These are phyloP conservation scores for Chlamydomonas applanata DNA, from an alignment of 139 green algal species.

Conservation along the genomic window DNA sequence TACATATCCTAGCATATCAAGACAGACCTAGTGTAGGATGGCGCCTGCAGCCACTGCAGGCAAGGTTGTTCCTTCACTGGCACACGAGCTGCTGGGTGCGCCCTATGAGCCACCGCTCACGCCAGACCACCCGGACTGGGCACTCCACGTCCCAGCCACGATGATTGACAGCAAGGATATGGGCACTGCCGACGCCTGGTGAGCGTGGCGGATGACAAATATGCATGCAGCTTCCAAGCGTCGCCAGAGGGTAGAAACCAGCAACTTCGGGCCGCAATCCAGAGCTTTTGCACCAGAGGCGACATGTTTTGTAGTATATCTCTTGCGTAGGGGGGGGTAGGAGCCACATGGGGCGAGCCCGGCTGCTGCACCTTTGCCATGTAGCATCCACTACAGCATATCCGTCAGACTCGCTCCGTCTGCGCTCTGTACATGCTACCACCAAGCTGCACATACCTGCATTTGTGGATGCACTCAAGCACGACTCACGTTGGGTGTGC, in stretches of 20 bases:
- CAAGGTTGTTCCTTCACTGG: background rate
- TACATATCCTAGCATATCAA: background rate
- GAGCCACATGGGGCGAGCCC: background rate
- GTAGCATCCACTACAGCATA: background rate
- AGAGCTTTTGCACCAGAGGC: too few relatives aligned
- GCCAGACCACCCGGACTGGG: constrained; percentile 29
- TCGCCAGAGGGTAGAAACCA: too few relatives aligned
- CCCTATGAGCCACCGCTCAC: constrained; percentile 34
- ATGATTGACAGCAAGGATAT: constrained; percentile 19
- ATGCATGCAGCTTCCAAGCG: too few relatives aligned
- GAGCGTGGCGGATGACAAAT: too few relatives aligned
- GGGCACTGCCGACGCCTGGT: constrained; percentile 6
- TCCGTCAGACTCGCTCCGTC: background rate
- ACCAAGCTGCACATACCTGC: too few relatives aligned
- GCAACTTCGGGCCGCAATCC: too few relatives aligned
- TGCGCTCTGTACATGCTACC: too few relatives aligned
- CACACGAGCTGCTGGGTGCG: constrained; percentile 23
- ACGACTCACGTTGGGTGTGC: background rate
- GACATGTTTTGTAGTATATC: too few relatives aligned
- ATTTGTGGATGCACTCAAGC: too few relatives aligned
- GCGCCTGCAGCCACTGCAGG: constrained; percentile 10
- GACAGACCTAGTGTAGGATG: background rate
- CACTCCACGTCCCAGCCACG: constrained; percentile 11
- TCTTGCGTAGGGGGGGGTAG: too few relatives aligned
- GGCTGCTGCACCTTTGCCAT: background rate